A percentile compares a stretch with the other conserved stretches of the same genome.
These are phyloP conservation scores for Heliosperma pusillum DNA, from an alignment of 148 eudicot genomes.

Conservation along the genomic window DNA sequence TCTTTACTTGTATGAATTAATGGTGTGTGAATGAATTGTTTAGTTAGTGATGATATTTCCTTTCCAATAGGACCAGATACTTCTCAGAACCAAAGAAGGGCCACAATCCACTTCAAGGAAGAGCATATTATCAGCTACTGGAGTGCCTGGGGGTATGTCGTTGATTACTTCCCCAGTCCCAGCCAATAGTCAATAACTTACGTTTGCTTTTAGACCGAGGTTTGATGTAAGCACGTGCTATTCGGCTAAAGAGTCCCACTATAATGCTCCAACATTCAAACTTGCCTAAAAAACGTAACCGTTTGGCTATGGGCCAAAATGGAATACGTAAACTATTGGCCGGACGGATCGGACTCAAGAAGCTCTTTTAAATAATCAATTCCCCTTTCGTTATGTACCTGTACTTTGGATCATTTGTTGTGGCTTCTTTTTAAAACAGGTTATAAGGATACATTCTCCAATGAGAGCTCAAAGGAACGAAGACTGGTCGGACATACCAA, in stretches of 20 bases:
- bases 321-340: no score
- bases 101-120: slow-evolving; percentile 99
- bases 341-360: no score
- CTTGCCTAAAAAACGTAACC: no score
- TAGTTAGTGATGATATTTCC: slow-evolving; percentile 10
- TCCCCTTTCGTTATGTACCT: not conserved
- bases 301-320: no score
- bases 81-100: slow-evolving; percentile 93
- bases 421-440: slow-evolving; percentile 35
- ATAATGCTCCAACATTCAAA: no score
- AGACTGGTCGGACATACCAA: slow-evolving; percentile 90
- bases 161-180: not conserved
- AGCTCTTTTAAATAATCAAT: not conserved
- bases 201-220: not conserved
- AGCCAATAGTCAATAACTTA: not conserved
- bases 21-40: not conserved
- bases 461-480: slow-evolving; percentile 83
- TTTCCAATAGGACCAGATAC: slow-evolving; percentile 71
- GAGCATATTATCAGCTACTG: slow-evolving; percentile 96
- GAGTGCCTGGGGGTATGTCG: slow-evolving; percentile 91
- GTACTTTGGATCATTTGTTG: not conserved
- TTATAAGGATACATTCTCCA: slow-evolving; percentile 94
- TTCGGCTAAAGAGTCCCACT: no score
- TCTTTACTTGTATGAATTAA: not conserved
- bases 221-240: not conserved